phyloP scores from a whole-genome alignment of 371 early-diverging fungal species.

The Mortierella sp. region DNA sequence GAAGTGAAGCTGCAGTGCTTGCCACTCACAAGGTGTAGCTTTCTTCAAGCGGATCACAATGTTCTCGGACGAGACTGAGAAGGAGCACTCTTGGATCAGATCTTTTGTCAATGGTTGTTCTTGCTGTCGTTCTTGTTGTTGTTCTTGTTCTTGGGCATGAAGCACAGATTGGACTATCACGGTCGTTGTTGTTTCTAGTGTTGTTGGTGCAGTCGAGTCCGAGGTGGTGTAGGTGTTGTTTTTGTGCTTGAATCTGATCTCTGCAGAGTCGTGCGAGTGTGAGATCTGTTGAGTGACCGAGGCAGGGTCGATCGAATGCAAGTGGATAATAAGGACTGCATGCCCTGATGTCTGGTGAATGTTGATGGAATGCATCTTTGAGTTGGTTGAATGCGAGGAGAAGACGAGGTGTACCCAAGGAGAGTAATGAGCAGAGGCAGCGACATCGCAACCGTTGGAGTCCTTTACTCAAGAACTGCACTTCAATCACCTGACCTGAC shows the following conservation, averaged over 20 bases:
- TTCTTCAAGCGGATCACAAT: constrained; percentile 37
- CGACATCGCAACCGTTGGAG: background rate
- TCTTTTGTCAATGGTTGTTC: background rate
- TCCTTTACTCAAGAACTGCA: background rate
- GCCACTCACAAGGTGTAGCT: constrained; percentile 27
- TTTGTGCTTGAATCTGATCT: constrained; percentile 5
- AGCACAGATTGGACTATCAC: constrained; percentile 7
- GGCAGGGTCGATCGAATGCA: constrained; percentile 19
- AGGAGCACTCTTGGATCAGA: constrained; percentile 20
- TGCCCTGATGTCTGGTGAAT: constrained; percentile 42
- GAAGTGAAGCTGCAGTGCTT: constrained; percentile 22
- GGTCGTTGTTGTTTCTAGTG: background rate
- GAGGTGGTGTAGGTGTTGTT: no score
- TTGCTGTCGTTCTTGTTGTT: background rate
- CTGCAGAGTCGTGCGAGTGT: background rate
- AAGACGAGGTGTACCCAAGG: background rate
- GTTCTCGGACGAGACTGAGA: constrained; percentile 23
- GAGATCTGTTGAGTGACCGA: constrained; percentile 20
- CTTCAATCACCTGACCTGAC: background rate
- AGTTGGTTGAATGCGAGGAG: background rate
- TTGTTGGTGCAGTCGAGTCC: background rate
- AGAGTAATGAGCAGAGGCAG: background rate
- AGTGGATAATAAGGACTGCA: constrained; percentile 35
- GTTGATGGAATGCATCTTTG: constrained; percentile 3
- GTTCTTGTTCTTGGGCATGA: background rate